Base-by-base conservation (phyloP, 352 stramenopile genomes). In the Phytophthora ramorum region DNA sequence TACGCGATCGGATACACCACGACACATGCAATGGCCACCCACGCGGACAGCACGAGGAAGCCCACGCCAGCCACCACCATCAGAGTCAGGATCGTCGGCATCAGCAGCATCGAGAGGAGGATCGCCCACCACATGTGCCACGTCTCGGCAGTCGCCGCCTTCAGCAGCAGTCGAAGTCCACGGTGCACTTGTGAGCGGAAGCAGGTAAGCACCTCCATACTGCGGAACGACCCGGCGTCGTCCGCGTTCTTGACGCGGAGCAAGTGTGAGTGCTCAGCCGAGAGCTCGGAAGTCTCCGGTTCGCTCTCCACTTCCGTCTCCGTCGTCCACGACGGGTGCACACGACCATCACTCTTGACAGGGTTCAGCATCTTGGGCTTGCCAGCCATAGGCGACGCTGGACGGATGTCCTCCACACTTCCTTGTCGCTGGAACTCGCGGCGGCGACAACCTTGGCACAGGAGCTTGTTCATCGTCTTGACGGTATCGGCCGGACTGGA, bases 71-170 rank as follows among this genome's bases (percentile, higher is more conserved):
- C 53, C 45, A 58, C 41, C 46, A 70, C 41, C 32, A 67, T 57
- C 22, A 73, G 54, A 32, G 35, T 59, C 52, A 73, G 10, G 26
- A 70, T 17, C 20, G 52, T 38, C 19, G 66, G 66, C 43, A 69
- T 28, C 59, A 73, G 34, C 4, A 63, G 26, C 48, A 66, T 59
- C 20, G 66, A 69, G 47, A 73, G 35, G 5, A 69, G 47, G 1
- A 73, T 40, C 10, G 66, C 59, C 66, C 59, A 70, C 30, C 52
- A 70, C 53, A 69, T 38, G 32, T 73, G 47, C 59, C 52, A 73
- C 48, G 53, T 47, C 47, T 73, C 66, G 3, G 66, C 52, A 34
- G 66, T 62, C 20, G 49, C 45, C 10, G 50, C 26, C 30, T 70
- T 62, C 24, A 68, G 19, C 22, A 62, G 49, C 19, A 72, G 58